phyloP scores from a whole-genome alignment of 495 filamentous ascomycete species.

The Podospora sp. region DNA sequence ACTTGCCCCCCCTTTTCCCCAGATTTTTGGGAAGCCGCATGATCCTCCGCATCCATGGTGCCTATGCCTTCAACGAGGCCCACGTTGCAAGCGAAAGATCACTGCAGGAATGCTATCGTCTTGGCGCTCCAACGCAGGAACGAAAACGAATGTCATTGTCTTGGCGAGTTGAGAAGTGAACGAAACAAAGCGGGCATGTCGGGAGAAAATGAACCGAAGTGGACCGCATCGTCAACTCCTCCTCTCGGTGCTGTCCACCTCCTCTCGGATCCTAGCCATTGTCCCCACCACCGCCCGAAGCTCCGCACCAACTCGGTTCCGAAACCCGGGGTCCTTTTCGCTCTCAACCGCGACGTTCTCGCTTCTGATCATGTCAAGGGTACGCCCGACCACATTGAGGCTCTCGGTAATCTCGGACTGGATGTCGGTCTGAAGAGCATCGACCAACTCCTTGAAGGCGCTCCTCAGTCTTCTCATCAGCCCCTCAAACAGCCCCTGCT shows the following conservation, averaged over 20 bases:
- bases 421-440: conserved; percentile 29
- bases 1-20: no score
- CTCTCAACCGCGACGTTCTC: conserved; percentile 40
- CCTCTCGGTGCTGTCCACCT: not conserved
- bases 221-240: not conserved
- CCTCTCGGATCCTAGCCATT: conserved; percentile 9
- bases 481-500: conserved; percentile 28
- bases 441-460: conserved; percentile 24
- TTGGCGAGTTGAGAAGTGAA: no score
- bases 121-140: no score
- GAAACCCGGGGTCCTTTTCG: conserved; percentile 38
- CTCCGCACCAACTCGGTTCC: conserved; percentile 29
- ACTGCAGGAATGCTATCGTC: no score
- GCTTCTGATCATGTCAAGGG: conserved; percentile 36
- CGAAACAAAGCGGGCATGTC: no score
- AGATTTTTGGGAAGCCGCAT: no score
- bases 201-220: no score
- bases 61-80: no score
- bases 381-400: conserved; percentile 30
- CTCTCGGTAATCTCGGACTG: conserved; percentile 23
- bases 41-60: no score
- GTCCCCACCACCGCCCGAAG: conserved; percentile 17
- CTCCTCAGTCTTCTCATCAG: conserved; percentile 28
- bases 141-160: no score
- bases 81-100: no score